Conservation (phyloP, 2,329 filamentous ascomycete species). For the Fusarium sp. region DNA sequence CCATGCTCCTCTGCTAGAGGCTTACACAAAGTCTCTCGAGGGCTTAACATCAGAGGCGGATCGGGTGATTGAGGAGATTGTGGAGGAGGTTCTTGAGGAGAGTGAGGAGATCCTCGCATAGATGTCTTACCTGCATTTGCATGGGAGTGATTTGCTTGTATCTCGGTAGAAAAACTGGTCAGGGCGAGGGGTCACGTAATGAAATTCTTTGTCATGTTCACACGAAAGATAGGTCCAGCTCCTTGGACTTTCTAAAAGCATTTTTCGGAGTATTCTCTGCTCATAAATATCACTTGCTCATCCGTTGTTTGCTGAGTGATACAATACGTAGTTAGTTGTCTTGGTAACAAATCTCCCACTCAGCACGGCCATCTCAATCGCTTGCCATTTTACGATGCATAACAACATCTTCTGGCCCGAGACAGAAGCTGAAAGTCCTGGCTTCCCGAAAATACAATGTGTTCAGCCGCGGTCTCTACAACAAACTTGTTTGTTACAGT, state of each 20-base stretch:
- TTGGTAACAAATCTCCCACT: not conserved
- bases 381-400: not conserved
- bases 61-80: constrained; percentile 86
- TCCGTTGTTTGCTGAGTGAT: not conserved
- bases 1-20: constrained; percentile 68
- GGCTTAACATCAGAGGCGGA: constrained; percentile 71
- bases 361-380: no score
- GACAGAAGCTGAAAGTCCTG: not conserved
- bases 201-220: constrained; percentile 44
- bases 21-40: constrained; percentile 62
- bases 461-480: not conserved
- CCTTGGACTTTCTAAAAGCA: constrained; percentile 36
- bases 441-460: no score
- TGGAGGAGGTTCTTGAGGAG: constrained; percentile 86
- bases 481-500: not conserved
- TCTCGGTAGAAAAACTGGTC: constrained; percentile 47
- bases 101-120: constrained; percentile 76
- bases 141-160: constrained; percentile 47
- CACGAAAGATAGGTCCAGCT: constrained; percentile 32
- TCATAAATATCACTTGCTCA: not conserved
- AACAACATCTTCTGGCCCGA: not conserved
- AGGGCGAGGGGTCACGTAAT: constrained; percentile 48
- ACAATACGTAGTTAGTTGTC: not conserved
- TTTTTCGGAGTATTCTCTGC: constrained; percentile 26
- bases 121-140: constrained; percentile 44